Base-by-base conservation (phyloP, 1,284 basidiomycete genomes). In the Rhodofomes roseus region DNA sequence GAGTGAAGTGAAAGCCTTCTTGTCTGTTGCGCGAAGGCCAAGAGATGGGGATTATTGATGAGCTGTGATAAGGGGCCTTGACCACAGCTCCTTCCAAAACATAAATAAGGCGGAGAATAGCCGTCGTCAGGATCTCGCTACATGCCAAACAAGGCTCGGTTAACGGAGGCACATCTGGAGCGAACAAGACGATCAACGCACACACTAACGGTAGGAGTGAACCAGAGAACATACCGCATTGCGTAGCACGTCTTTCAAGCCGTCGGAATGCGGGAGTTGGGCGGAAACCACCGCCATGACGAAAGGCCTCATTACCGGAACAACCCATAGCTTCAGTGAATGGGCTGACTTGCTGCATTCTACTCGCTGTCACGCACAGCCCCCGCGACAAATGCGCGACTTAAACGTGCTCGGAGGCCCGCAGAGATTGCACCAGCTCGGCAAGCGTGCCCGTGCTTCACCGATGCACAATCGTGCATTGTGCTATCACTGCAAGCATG, bases 281-380 rank as follows among this genome's bases (percentile, higher is more conserved):
- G 50, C 27, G 50, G 50, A 52, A 22, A 31, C 20, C 31, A 52
- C 50, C 50, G 50, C 22, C 50, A 25, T 52, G 50, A 52, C 50
- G 50, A 52, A 52, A 51, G 50, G 4, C 18, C 50, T 51, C 31
- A 36, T 52, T 22, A 9, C 31, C 50, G 50, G 50, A 52, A 52
- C 50, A 37, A 52, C 50, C 50, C 50, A 52, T 31, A 29, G 50
- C 50, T 36, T 52, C 31, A 52, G 14, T 52, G 50, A 52, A 52
- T 52, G 31, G 34, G 50, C 46, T 23, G 50, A 52, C 31, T 52
- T 22, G 34, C 31, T 22, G 50, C 23, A 29, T 48, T 48, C 46
- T 48, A 9, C 50, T 52, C 50, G 50, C 50, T 52, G 50, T 52
- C 50, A 52, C 50, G 50, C 34, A 52, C 34, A 52, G 50, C 50